Percentiles rank a stretch among this genome's conserved stretches.
Evolutionary conservation across 345 rosid genomes (phyloP).

Genomic region (Arabis alpina): DNA sequence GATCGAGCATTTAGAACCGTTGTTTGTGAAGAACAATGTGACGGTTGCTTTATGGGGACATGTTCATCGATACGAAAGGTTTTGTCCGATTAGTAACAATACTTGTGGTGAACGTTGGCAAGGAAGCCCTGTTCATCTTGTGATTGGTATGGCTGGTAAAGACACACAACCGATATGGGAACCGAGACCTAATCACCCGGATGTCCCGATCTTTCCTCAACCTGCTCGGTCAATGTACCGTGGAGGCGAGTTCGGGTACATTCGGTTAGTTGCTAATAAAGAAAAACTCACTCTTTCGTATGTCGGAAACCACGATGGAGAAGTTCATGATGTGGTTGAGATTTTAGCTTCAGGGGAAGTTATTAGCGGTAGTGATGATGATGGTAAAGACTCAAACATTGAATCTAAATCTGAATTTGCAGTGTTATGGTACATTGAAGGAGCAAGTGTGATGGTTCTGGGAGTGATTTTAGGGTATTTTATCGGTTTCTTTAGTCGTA

Average conservation of each 20-base stretch:
- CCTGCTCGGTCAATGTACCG: slow-evolving; percentile 79
- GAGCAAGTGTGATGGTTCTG: slow-evolving; percentile 69
- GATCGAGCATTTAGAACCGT: slow-evolving; percentile 84
- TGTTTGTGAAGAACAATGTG: slow-evolving; percentile 70
- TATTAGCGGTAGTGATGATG: slow-evolving; percentile 46
- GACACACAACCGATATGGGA: slow-evolving; percentile 90
- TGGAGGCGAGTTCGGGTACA: slow-evolving; percentile 92
- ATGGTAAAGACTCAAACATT: slow-evolving; percentile 24
- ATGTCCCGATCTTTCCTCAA: slow-evolving; percentile 75
- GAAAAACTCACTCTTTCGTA: slow-evolving; percentile 74
- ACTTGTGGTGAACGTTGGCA: slow-evolving; percentile 66
- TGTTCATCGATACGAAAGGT: slow-evolving; percentile 91
- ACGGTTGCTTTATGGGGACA: slow-evolving; percentile 95
- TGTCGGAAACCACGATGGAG: slow-evolving; percentile 87
- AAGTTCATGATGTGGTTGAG: slow-evolving; percentile 85
- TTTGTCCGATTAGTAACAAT: slow-evolving; percentile 82
- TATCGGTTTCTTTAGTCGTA: slow-evolving; percentile 62
- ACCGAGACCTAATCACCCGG: slow-evolving; percentile 71
- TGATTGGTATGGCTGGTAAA: slow-evolving; percentile 97
- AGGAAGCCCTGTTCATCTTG: slow-evolving; percentile 77
- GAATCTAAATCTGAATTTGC: slow-evolving; percentile 36
- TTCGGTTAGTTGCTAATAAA: slow-evolving; percentile 75
- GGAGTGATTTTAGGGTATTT: slow-evolving; percentile 70
- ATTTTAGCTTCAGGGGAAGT: slow-evolving; percentile 77
- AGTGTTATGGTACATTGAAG: slow-evolving; percentile 60